A percentile compares a stretch with the other conserved stretches of the same genome.
Evolutionary conservation across 495 filamentous ascomycete species (phyloP).

Genomic region (Aspergillus ostianus): DNA sequence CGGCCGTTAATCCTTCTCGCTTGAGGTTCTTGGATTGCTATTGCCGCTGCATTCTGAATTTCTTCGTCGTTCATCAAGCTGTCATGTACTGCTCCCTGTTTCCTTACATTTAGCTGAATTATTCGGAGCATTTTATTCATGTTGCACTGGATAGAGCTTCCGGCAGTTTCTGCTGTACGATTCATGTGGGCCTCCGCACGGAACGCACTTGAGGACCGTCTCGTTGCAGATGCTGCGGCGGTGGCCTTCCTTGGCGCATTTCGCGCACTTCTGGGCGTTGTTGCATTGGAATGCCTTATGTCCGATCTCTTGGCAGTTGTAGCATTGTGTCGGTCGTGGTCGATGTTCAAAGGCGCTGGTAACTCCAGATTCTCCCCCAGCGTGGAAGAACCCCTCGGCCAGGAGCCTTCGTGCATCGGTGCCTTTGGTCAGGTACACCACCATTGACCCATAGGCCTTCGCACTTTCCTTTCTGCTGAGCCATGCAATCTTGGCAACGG

Average conservation of each 20-base stretch:
- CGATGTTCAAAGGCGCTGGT: constrained; percentile 28
- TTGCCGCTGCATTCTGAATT: not conserved
- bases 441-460: constrained; percentile 35
- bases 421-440: constrained; percentile 32
- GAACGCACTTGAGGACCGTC: not conserved
- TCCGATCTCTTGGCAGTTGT: constrained; percentile 29
- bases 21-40: constrained; percentile 18
- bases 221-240: no score
- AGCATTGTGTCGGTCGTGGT: constrained; percentile 27
- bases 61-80: constrained; percentile 30
- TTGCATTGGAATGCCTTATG: constrained; percentile 27
- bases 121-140: constrained; percentile 31
- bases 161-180: constrained; percentile 32
- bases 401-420: constrained; percentile 24
- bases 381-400: constrained; percentile 27
- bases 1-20: constrained; percentile 24
- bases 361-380: constrained; percentile 26
- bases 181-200: constrained; percentile 29
- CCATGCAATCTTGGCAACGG: constrained; percentile 28
- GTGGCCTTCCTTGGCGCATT: not conserved
- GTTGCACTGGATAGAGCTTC: constrained; percentile 22
- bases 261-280: constrained; percentile 29
- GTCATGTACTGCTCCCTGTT: constrained; percentile 23
- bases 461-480: constrained; percentile 30
- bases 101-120: constrained; percentile 32